These are phyloP conservation scores for Cyberlindnera mrakii DNA, from an alignment of 805 yeast genomes.

Conservation along the genomic window DNA sequence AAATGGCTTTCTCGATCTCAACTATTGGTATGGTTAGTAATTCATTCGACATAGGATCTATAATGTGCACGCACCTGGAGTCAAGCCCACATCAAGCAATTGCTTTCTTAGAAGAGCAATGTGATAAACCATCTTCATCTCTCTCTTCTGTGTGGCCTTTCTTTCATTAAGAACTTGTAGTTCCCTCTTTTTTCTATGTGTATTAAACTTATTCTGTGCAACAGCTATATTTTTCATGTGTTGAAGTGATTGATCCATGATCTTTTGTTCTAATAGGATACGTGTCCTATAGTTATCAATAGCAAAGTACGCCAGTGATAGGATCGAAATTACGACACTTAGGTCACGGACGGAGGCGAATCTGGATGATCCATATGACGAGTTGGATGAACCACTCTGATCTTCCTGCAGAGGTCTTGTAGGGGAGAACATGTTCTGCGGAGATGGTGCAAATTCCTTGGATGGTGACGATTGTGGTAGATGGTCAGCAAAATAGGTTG, in stretches of 20 bases:
- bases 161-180: conserved; percentile 47
- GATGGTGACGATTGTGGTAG: background rate
- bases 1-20: conserved; percentile 44
- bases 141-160: conserved; percentile 39
- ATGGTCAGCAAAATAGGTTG: conserved; percentile 17
- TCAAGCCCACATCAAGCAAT: conserved; percentile 46
- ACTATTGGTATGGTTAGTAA: conserved; percentile 21
- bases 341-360: conserved; percentile 29
- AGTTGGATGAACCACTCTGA: background rate
- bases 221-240: conserved; percentile 28
- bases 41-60: background rate
- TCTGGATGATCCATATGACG: background rate
- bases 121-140: conserved; percentile 59
- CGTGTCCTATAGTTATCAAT: conserved; percentile 44
- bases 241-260: conserved; percentile 27
- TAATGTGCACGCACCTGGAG: conserved; percentile 34
- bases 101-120: conserved; percentile 61
- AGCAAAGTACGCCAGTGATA: conserved; percentile 42
- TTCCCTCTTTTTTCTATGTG: conserved; percentile 46
- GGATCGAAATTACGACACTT: conserved; percentile 35
- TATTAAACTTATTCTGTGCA: conserved; percentile 42
- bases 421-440: conserved; percentile 3
- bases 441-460: conserved; percentile 1
- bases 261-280: conserved; percentile 28
- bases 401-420: background rate